Conservation (phyloP, 2,329 filamentous ascomycete species). For the Diaporthe destruens region DNA sequence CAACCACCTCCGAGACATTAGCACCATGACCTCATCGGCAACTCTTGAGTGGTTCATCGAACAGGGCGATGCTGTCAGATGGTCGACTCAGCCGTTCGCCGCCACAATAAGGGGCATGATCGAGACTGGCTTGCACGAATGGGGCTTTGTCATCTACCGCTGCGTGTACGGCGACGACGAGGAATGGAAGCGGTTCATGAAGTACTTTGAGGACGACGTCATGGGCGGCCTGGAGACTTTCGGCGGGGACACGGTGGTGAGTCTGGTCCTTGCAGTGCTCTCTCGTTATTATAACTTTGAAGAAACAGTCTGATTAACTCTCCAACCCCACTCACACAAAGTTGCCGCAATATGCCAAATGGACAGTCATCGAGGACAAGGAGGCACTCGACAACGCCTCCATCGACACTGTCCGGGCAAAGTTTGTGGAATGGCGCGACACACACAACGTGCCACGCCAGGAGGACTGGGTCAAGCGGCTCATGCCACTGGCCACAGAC, state of each 20-base stretch:
- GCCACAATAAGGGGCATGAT: neutral
- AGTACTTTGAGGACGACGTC: neutral
- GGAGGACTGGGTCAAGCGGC: neutral
- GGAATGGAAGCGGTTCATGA: slow-evolving; percentile 4
- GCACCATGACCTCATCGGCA: no score
- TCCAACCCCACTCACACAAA: neutral
- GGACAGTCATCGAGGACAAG: neutral
- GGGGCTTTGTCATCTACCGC: slow-evolving; percentile 8
- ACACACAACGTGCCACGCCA: neutral
- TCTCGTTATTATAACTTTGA: no score
- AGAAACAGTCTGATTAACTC: no score
- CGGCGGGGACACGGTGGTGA: neutral
- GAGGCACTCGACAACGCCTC: neutral
- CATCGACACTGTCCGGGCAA: neutral
- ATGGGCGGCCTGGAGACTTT: neutral
- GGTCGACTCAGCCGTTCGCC: slow-evolving; percentile 1
- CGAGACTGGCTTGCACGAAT: neutral
- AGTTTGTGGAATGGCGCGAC: slow-evolving; percentile 4
- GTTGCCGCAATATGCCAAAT: slow-evolving; percentile 6
- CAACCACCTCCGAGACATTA: no score
- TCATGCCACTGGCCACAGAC: neutral
- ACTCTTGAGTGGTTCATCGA: slow-evolving; percentile 14
- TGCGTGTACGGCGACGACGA: slow-evolving; percentile 2
- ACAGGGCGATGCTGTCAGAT: neutral
- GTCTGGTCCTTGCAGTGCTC: no score